Percentiles rank a stretch among this genome's conserved stretches.
These are phyloP conservation scores for Komagataella pastoris DNA, from an alignment of 805 yeast genomes.

Conservation along the genomic window DNA sequence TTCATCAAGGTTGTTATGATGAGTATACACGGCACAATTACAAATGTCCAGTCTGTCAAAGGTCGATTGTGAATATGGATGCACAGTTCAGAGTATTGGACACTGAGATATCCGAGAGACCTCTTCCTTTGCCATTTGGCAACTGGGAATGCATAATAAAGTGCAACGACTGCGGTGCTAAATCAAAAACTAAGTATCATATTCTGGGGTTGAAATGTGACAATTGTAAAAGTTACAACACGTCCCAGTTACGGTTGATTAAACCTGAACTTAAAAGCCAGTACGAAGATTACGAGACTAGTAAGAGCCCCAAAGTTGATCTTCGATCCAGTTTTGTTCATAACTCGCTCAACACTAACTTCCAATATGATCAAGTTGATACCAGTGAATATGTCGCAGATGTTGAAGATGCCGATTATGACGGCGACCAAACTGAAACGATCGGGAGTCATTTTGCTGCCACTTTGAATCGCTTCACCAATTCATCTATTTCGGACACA, in stretches of 20 bases:
- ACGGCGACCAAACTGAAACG: not conserved
- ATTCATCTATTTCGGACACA: constrained; percentile 2
- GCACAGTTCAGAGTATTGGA: constrained; percentile 80
- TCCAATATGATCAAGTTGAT: constrained; percentile 15
- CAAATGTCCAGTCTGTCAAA: constrained; percentile 85
- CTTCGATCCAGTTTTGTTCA: constrained; percentile 4
- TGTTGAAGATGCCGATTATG: constrained; percentile 1
- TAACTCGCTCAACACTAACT: constrained; percentile 18
- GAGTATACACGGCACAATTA: constrained; percentile 74
- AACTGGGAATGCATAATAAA: constrained; percentile 64
- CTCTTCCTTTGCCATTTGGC: constrained; percentile 68
- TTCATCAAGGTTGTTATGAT: constrained; percentile 74
- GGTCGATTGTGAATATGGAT: constrained; percentile 77
- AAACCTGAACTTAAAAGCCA: constrained; percentile 47
- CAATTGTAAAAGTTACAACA: constrained; percentile 80
- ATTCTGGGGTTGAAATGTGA: constrained; percentile 80
- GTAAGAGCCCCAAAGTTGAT: not conserved
- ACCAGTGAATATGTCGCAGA: not conserved
- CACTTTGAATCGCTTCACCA: not conserved
- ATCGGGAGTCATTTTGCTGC: not conserved
- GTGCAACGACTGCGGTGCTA: constrained; percentile 83
- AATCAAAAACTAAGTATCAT: constrained; percentile 64
- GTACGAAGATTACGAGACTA: not conserved
- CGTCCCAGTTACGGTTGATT: constrained; percentile 55
- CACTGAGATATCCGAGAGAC: constrained; percentile 64